These are phyloP conservation scores for Suhomyces terraborum DNA, from an alignment of 1,139 yeast genomes.

Conservation along the genomic window DNA sequence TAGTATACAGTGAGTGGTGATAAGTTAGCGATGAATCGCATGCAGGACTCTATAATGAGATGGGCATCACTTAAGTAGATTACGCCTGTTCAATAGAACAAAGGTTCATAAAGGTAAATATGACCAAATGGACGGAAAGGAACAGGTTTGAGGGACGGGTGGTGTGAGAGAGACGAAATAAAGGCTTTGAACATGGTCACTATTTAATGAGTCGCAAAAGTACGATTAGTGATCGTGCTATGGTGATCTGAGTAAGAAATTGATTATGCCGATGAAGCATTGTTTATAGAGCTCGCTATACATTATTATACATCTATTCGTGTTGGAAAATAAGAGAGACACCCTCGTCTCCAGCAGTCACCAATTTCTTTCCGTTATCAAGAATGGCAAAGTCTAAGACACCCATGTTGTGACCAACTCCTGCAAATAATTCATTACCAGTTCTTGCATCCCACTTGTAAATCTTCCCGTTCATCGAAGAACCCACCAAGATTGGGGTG, in stretches of 20 bases:
- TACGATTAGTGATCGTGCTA: too few relatives aligned
- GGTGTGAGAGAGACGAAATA: too few relatives aligned
- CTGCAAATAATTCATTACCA: slow-evolving; percentile 71
- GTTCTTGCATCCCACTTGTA: slow-evolving; percentile 90
- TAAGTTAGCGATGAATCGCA: too few relatives aligned
- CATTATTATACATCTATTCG: slow-evolving; percentile 13
- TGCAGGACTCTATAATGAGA: too few relatives aligned
- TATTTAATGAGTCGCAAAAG: too few relatives aligned
- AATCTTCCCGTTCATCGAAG: slow-evolving; percentile 82
- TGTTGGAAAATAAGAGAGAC: slow-evolving; percentile 71
- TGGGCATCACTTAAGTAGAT: too few relatives aligned
- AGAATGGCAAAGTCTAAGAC: slow-evolving; percentile 74
- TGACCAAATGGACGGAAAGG: too few relatives aligned
- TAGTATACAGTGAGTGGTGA: too few relatives aligned
- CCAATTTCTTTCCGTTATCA: slow-evolving; percentile 64
- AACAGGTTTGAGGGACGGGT: too few relatives aligned
- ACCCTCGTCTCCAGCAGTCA: slow-evolving; percentile 98
- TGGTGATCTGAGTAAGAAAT: not conserved
- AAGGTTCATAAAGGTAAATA: too few relatives aligned
- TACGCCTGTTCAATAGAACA: too few relatives aligned
- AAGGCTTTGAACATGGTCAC: too few relatives aligned
- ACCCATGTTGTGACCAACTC: slow-evolving; percentile 94
- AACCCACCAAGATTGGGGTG: slow-evolving; percentile 61
- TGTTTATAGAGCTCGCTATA: slow-evolving; percentile 2
- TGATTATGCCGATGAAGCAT: not conserved